Base-by-base conservation (phyloP, 371 early-diverging fungal species). In the Coemansia sp. region DNA sequence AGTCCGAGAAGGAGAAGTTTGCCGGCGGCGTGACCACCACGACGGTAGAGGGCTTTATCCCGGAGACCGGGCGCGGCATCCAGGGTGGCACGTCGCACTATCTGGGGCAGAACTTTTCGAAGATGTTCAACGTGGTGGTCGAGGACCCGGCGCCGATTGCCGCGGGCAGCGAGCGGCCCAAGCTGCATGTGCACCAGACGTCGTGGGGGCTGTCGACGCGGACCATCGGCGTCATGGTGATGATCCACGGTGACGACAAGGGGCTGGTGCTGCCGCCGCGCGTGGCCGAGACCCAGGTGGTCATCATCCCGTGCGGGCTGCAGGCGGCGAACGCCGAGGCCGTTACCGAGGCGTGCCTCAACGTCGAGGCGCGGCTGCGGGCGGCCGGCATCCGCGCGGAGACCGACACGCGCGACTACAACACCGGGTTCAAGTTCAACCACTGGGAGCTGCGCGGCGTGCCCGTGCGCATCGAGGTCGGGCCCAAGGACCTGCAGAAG, bases 131-230 rank as follows among this genome's bases (percentile, higher is more conserved):
- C 59, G 91, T 98, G 51, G 79, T 84, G 31, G 85, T 95, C 31
- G 90, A 92, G 76, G 89, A 88, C 61, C 88, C 89, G 50, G 81
- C 82, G 47, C 72, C 77, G 26, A 26, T 26, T 4, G 63, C 64
- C 12, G 43, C 55, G 5, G 76, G 64, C 4, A 79, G 77, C 41
- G 83, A 82, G 42, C 84, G 85, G 49, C 86, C 86, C 71, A 86
- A 86, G 70, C 69, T 81, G 53, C 85, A 89, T 67, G 99, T 98
- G 40, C 99, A 95, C 94, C 99, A 99, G 82, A 99, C 99, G 85
- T 99, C 98, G 36, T 99, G 99, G 99, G 99, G 99, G 69, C 68
- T 99, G 51, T 93, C 99, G 57, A 99, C 99, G 36, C 91, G 99
- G 75, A 92, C 94, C n/a, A 95, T 99, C 76, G 99, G 99, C 80